phyloP scores from a whole-genome alignment of 2,329 filamentous ascomycete genomes.

The Colletotrichum destructivum region DNA sequence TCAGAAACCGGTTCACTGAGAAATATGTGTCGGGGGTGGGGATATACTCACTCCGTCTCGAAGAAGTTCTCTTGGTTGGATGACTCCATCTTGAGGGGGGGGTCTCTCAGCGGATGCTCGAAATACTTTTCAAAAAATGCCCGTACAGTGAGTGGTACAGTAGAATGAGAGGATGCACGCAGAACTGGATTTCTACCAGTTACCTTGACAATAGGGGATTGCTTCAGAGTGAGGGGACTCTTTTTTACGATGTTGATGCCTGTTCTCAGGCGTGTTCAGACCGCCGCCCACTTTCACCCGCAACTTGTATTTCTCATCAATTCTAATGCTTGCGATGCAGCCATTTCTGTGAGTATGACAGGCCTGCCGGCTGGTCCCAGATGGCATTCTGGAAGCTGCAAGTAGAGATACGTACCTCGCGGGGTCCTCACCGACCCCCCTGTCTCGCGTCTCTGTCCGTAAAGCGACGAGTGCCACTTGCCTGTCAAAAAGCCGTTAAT shows the following conservation, averaged over 20 bases:
- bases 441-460: conserved; percentile 3
- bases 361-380: not conserved
- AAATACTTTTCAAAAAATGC: not conserved
- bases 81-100: conserved; percentile 72
- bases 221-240: no score
- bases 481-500: conserved; percentile 48
- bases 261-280: conserved; percentile 1
- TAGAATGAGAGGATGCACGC: no score
- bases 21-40: accelerated
- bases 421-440: conserved; percentile 8
- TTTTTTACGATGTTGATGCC: conserved; percentile 11
- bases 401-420: not conserved
- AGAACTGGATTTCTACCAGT: not conserved
- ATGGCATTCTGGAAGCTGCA: accelerated
- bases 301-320: conserved; percentile 40
- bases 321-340: conserved; percentile 33
- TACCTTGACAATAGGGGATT: not conserved
- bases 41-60: conserved; percentile 82
- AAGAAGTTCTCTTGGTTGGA: conserved; percentile 88
- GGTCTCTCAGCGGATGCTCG: conserved; percentile 13
- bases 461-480: not conserved
- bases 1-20: conserved; percentile 49
- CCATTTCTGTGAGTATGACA: conserved; percentile 12
- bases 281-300: conserved; percentile 26
- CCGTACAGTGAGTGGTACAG: not conserved